These are phyloP conservation scores for Stramenopiles sp. DNA, from an alignment of 352 stramenopile species.

Conservation along the genomic window DNA sequence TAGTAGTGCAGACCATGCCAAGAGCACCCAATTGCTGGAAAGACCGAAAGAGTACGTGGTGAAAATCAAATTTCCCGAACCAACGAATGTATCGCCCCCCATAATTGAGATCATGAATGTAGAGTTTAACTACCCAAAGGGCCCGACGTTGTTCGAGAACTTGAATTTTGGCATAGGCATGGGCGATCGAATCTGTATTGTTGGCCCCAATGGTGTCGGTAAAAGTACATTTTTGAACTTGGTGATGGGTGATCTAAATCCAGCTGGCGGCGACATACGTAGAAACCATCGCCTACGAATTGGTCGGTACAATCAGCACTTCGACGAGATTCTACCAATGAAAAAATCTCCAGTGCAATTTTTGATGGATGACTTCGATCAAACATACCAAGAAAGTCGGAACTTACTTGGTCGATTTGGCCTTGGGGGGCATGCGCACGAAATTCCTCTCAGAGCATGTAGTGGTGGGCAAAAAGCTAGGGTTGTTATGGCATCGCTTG, in stretches of 20 bases:
- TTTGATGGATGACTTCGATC: conserved; percentile 83
- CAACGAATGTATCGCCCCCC: conserved; percentile 41
- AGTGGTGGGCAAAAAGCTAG: conserved; percentile 87
- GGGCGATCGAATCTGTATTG: conserved; percentile 84
- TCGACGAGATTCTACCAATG: conserved; percentile 91
- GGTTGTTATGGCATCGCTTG: conserved; percentile 93
- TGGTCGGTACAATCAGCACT: conserved; percentile 89
- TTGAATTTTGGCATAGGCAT: conserved; percentile 90
- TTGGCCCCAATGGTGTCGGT: conserved; percentile 77
- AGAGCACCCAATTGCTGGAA: too few relatives aligned
- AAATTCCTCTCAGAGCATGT: conserved; percentile 38
- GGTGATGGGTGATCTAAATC: conserved; percentile 79
- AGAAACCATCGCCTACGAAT: conserved; percentile 87
- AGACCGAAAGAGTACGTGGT: conserved; percentile 25
- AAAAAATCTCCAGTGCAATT: conserved; percentile 43
- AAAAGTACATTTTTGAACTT: conserved; percentile 96
- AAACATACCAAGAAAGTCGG: conserved; percentile 49
- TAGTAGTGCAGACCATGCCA: too few relatives aligned
- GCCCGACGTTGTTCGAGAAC: conserved; percentile 21
- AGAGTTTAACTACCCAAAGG: conserved; percentile 63
- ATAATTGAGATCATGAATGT: conserved; percentile 93
- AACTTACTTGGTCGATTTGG: conserved; percentile 32
- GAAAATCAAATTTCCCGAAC: conserved; percentile 71
- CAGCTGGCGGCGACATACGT: conserved; percentile 74
- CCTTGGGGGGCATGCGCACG: conserved; percentile 24